phyloP scores from a whole-genome alignment of 179 eudicot species.

The Vitellaria paradoxa region DNA sequence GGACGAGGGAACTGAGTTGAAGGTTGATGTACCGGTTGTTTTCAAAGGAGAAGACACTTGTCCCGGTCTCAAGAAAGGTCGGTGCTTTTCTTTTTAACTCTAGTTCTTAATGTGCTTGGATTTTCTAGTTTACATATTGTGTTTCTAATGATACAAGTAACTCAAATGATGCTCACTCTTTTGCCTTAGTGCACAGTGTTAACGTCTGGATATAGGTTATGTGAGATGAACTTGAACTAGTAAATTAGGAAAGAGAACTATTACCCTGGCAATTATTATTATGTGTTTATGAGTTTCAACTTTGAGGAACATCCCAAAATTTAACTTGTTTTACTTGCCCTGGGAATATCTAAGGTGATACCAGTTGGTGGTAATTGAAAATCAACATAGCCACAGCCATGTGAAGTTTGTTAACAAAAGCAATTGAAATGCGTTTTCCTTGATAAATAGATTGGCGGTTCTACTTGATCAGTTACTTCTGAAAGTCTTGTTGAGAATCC shows the following conservation, averaged over 20 bases:
- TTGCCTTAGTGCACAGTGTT: neutral
- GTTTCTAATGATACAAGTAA: neutral
- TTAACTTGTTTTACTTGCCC: neutral
- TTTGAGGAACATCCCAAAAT: neutral
- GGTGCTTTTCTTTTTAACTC: conserved; percentile 7
- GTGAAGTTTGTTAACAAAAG: neutral
- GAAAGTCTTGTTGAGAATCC: neutral
- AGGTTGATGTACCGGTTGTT: conserved; percentile 82
- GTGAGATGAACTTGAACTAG: neutral
- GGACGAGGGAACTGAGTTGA: conserved; percentile 64
- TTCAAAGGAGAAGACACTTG: conserved; percentile 67
- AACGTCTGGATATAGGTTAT: neutral
- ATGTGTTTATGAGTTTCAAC: neutral
- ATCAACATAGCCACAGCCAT: neutral
- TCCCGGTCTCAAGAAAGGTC: conserved; percentile 88
- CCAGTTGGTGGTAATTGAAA: no score
- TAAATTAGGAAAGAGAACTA: neutral
- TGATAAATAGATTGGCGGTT: neutral
- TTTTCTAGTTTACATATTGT: neutral
- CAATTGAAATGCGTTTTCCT: neutral
- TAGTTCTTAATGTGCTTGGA: neutral
- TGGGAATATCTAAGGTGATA: neutral
- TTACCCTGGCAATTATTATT: neutral
- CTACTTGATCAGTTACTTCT: neutral
- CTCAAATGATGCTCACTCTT: no score